Evolutionary conservation across 2,329 filamentous ascomycete species (phyloP).

Genomic region (Basipetospora chlamydospora): DNA sequence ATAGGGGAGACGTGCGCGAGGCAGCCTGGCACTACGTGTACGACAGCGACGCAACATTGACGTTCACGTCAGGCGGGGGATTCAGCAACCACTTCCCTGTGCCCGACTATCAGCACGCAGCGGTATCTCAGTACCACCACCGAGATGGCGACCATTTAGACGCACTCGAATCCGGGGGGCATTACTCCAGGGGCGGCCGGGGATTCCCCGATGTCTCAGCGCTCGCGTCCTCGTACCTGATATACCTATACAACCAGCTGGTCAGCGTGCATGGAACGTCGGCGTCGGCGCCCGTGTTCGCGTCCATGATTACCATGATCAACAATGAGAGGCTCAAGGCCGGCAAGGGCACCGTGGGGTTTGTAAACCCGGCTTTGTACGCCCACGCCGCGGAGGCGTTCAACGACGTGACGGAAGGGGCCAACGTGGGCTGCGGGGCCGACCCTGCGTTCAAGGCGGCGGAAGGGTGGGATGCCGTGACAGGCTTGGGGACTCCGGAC

Average conservation of each 20-base stretch:
- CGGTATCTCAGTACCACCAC: conserved; percentile 8
- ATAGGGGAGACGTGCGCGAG: background rate
- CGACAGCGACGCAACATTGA: background rate
- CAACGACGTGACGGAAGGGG: conserved; percentile 5
- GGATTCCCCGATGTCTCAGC: conserved; percentile 23
- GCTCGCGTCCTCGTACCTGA: conserved; percentile 34
- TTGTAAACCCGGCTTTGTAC: conserved; percentile 11
- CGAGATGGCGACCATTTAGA: conserved; percentile 11
- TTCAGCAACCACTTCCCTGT: conserved; percentile 19
- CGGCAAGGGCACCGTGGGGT: conserved; percentile 23
- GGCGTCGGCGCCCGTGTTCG: conserved; percentile 10
- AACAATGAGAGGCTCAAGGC: conserved; percentile 9
- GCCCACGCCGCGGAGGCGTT: conserved; percentile 5
- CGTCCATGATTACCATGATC: conserved; percentile 11
- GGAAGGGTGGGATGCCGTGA: conserved; percentile 7
- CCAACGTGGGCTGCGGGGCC: conserved; percentile 5
- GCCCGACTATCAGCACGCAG: conserved; percentile 15
- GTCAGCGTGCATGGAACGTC: conserved; percentile 9
- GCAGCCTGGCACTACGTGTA: background rate
- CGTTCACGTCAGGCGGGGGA: conserved; percentile 13
- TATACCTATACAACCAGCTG: background rate
- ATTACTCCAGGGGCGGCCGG: conserved; percentile 18
- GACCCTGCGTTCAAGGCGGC: conserved; percentile 4
- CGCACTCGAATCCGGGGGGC: conserved; percentile 10
- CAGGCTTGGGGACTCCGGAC: conserved; percentile 7